Evolutionary conservation across 148 eudicot species (phyloP), one percentile per base, ranked within the genome.

Genomic region (Nepenthes mirabilis): DNA sequence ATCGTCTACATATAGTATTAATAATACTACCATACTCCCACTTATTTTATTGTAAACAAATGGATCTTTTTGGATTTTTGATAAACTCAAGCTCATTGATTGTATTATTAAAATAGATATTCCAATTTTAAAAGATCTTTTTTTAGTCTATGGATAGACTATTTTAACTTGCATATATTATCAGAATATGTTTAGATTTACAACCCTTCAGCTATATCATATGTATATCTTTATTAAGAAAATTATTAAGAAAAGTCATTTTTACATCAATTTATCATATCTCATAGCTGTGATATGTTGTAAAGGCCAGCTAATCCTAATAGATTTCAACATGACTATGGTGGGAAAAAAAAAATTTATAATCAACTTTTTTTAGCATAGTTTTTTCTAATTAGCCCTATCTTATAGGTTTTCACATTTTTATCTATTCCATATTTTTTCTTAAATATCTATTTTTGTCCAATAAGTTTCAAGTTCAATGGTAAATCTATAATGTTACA

Each of bases 261-360:
- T 60, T 60, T 1, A 60, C 54, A 47, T 60, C 64, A 34, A 47
- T 45, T 48, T 47, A 32, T 12, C 37, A 48, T 6, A 60, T 45
- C 33, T 45, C 37, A 2, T 49, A 60, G 8, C 33, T 36, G 5
- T 47, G 11, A 11, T 10, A 11, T 47, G 53, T 33, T 14, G 54
- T 35, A 11, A 47, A 10, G 2, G 37, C 53, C 9, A 60, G 9
- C 0, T 33, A 33, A 60, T 60, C 37, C 23, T 33, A 5, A 60
- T 13, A 10, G 55, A 45, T 32, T 47, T 33, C 23, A 55, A 32
- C 33, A 14, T 32, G 14, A 34, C 57, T 6, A 54, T 10, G 23
- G 34, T 35, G 2, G 11, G 23, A 23, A 23, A 23, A 23, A 23
- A 23, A 14, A 10, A n/a, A 54, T 5, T 54, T 54, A 9, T 54